These are phyloP conservation scores for Melaleuca quinquenervia DNA, from an alignment of 345 rosid genomes.

Conservation along the genomic window DNA sequence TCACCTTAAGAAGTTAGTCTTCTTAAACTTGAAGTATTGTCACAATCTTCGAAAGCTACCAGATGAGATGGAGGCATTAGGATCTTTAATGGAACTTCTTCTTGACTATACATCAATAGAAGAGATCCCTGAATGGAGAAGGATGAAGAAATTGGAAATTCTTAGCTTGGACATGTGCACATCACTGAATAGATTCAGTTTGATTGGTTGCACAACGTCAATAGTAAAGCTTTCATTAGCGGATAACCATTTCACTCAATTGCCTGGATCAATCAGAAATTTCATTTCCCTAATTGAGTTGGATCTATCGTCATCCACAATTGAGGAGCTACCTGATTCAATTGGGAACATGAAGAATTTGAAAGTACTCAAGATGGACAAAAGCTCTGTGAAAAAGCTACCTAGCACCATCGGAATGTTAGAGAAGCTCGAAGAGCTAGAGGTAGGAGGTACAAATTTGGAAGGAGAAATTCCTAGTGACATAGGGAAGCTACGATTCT, in stretches of 20 bases:
- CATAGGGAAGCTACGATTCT: neutral
- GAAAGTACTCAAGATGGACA: rapidly evolving
- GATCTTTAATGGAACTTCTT: neutral
- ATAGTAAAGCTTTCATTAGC: neutral
- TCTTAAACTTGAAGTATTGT: neutral
- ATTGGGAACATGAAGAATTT: neutral
- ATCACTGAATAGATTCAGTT: too few species aligned
- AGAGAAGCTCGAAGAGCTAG: neutral
- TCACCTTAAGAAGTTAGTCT: neutral
- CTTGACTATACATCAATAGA: neutral
- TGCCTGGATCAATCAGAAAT: neutral
- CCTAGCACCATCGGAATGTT: neutral
- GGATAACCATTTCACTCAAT: neutral
- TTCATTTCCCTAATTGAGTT: neutral
- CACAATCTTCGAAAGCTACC: neutral
- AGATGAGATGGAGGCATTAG: neutral
- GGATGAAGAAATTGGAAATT: neutral
- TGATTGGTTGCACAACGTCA: neutral
- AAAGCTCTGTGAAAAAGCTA: neutral
- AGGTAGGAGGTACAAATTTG: neutral
- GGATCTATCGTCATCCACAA: neutral
- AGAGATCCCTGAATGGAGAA: neutral
- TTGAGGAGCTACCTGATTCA: neutral
- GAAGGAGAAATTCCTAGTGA: neutral
- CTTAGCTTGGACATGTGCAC: neutral